Evolutionary conservation across 345 rosid genomes (phyloP).

Genomic region (Hibiscus mutabilis): DNA sequence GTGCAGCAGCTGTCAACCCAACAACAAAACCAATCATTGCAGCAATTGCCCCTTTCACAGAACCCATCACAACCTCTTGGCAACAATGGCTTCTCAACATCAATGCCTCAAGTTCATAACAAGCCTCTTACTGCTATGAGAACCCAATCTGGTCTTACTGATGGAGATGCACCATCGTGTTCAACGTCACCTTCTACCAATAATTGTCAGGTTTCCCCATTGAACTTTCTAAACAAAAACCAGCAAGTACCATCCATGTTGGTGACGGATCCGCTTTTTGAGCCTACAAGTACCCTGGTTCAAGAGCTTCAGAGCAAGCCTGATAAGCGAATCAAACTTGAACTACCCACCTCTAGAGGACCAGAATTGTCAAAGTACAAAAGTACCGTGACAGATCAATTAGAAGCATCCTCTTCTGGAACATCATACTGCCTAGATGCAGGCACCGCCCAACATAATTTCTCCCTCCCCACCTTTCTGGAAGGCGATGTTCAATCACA

Average conservation of each 20-base stretch:
- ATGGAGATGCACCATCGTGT: slow-evolving; percentile 92
- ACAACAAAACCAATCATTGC: not conserved
- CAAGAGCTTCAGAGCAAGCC: slow-evolving; percentile 70
- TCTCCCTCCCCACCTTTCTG: slow-evolving; percentile 61
- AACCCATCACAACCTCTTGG: slow-evolving; percentile 39
- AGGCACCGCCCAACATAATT: slow-evolving; percentile 61
- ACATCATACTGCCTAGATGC: slow-evolving; percentile 88
- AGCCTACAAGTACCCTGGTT: slow-evolving; percentile 46
- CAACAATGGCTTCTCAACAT: slow-evolving; percentile 49
- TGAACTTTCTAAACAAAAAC: slow-evolving; percentile 59
- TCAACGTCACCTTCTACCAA: slow-evolving; percentile 93
- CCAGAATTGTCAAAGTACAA: slow-evolving; percentile 57
- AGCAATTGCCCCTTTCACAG: not conserved
- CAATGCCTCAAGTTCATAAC: slow-evolving; percentile 50
- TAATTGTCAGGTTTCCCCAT: slow-evolving; percentile 67
- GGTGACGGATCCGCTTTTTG: slow-evolving; percentile 44
- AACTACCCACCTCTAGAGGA: slow-evolving; percentile 49
- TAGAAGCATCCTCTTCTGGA: slow-evolving; percentile 90
- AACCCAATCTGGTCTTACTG: slow-evolving; percentile 66
- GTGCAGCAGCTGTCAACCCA: slow-evolving; percentile 4
- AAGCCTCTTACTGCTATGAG: slow-evolving; percentile 39
- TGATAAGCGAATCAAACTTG: slow-evolving; percentile 50
- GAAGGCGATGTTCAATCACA: slow-evolving; percentile 75
- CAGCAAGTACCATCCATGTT: slow-evolving; percentile 53
- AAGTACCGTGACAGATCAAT: slow-evolving; percentile 58